A percentile compares a stretch with the other conserved stretches of the same genome.
phyloP scores from a whole-genome alignment of 768 basidiomycete species.

The Mrakia gelida region DNA sequence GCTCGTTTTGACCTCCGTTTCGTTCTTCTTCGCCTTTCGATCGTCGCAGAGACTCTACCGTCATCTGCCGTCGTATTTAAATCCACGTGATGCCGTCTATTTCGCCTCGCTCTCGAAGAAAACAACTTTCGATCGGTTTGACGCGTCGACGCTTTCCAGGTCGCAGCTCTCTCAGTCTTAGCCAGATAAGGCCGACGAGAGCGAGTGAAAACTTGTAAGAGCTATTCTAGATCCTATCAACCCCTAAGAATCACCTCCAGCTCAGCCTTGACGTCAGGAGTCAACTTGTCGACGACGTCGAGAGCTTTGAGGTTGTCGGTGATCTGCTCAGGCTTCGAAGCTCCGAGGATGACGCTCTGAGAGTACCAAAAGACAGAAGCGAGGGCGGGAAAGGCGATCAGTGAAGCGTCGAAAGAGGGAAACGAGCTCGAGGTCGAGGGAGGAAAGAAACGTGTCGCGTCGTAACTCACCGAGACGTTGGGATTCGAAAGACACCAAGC shows the following conservation, averaged over 20 bases:
- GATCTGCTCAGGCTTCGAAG: background rate
- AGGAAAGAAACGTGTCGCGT: background rate
- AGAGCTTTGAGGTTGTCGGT: background rate
- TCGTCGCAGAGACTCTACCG: no score
- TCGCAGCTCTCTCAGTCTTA: no score
- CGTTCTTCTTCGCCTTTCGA: no score
- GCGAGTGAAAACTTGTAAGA: no score
- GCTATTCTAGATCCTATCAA: background rate
- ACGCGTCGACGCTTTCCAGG: no score
- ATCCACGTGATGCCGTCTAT: no score
- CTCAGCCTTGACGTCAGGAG: background rate
- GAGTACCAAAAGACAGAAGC: background rate
- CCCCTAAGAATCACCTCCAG: background rate
- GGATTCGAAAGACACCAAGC: constrained; percentile 4
- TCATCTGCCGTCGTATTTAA: no score
- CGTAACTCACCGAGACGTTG: constrained; percentile 10
- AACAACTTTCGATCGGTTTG: no score
- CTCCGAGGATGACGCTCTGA: constrained; percentile 1
- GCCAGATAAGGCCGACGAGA: background rate
- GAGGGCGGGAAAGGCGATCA: background rate
- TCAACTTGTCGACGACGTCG: constrained; percentile 5
- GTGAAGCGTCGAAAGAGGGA: background rate
- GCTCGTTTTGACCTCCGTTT: no score
- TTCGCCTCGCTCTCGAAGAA: no score
- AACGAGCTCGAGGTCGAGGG: background rate